phyloP scores from a whole-genome alignment of 306 rosid species.

The Prosopis cineraria region DNA sequence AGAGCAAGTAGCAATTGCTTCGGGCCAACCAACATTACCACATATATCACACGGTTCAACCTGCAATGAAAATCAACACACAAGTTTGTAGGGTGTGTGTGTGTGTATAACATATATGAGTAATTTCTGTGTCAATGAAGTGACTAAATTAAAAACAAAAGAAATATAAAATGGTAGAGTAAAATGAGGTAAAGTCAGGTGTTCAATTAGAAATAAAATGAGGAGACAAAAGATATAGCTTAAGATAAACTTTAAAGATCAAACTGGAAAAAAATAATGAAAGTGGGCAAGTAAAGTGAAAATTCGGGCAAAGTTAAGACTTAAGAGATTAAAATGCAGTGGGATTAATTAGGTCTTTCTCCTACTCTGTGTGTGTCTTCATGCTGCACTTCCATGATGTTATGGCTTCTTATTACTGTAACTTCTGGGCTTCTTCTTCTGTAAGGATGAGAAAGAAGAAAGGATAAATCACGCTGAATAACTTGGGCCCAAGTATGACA shows the following conservation, averaged over 20 bases:
- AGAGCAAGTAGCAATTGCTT: slow-evolving; percentile 45
- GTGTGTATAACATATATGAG: too few relatives aligned
- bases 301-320: too few relatives aligned
- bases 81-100: too few relatives aligned
- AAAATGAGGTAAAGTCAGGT: too few relatives aligned
- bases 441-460: neutral
- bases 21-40: slow-evolving; percentile 44
- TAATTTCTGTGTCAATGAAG: too few relatives aligned
- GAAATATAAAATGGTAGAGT: too few relatives aligned
- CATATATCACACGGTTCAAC: slow-evolving; percentile 57
- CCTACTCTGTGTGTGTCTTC: neutral
- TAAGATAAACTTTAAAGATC: neutral
- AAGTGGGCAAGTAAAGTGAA: neutral
- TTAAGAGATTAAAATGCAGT: neutral
- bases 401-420: neutral
- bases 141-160: too few relatives aligned
- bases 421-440: neutral
- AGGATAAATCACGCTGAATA: neutral
- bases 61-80: slow-evolving; percentile 56
- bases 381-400: neutral
- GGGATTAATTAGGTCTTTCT: neutral
- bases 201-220: too few relatives aligned
- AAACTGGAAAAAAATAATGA: neutral
- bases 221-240: too few relatives aligned
- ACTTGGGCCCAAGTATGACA: too few relatives aligned